Base-by-base conservation (phyloP, 345 rosid genomes). In the Luvunga scandens region DNA sequence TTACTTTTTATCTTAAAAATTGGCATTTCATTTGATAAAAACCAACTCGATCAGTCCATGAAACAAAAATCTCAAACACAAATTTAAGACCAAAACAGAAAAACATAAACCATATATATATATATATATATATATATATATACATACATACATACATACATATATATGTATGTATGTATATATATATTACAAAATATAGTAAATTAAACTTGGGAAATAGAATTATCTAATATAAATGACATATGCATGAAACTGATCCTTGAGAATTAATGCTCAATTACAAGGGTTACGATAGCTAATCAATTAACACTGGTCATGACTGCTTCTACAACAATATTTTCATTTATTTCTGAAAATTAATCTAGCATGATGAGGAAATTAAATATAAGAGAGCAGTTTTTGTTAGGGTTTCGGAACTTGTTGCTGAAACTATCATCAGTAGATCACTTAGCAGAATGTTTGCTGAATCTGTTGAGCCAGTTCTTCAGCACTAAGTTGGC, bases 401-500 rank as follows among this genome's bases (percentile, higher is more conserved):
- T 73, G 76, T 59, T 57, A 72, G 76, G 76, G 66, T 71, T 42
- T 69, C 59, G 59, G 59, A 18, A 69, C 57, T 33, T 5, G 42
- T 50, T 25, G 5, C 57, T 61, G 77, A 61, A 61, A 74, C 57
- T 39, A 61, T 62, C 56, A 61, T 62, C 57, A 66, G 34, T 7
- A 42, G 50, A 65, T 1, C 34, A 73, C 68, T 77, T 81, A 83
- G 90, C 87, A 82, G 89, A 97, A 97, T 60, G 98, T 94, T 81
- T 86, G 92, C 83, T 90, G 98, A 77, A 96, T 88, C 79, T 89
- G 95, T 48, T 92, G 92, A 45, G 97, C 99, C 57, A 96, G 88
- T 80, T 96, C 99, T 74, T 94, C 98, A 0, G 98, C 98, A 75
- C 98, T 94, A 16, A 96, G 94, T 86, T 82, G 97, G 85, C 99